Base-by-base conservation (phyloP, 257 asterid genomes). In the Scutellaria baicalensis region DNA sequence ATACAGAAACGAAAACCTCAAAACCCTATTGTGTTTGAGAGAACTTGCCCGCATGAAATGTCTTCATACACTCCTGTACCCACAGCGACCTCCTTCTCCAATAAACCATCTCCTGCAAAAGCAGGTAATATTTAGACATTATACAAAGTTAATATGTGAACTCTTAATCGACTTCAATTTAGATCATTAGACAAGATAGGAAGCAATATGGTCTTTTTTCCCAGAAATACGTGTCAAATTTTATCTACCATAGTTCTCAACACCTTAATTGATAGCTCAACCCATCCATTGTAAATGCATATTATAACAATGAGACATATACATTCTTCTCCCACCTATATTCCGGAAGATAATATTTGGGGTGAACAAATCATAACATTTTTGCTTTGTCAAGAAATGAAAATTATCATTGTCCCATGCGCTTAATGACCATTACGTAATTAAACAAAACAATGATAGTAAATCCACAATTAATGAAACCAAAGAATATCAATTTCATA, bases 31-130 rank as follows among this genome's bases (percentile, higher is more conserved):
- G 62, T 73, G 73, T 48, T 75, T 43, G 11, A 71, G 56, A 58
- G 68, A 49, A 81, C 83, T 72, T 88, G 81, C 96, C 99, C 90
- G 72, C 96, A 87, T 81, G 88, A 69, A 72, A 91, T 72, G 75
- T 83, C 91, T 38, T 84, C 84, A 14, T 80, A 88, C 52, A 77
- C 78, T 71, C 92, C 96, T 21, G 96, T 86, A 59, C 96, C 97
- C 75, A 89, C 89, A 9, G 97, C 97, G 68, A 87, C 77, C 71
- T 82, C 89, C 76, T 77, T 86, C 64, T 81, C 82, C 31, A 64
- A 71, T 56, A 77, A 88, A 75, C 44, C 82, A 60, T 81, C 84
- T 77, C 84, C 92, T 84, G 72, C 44, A 66, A 42, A 72, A 68
- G 49, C 39, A 50, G 56, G 75, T 33, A 55, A 13, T 10, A 14